Conservation (phyloP, 805 yeast genomes). For the Metschnikowia cubensis region DNA sequence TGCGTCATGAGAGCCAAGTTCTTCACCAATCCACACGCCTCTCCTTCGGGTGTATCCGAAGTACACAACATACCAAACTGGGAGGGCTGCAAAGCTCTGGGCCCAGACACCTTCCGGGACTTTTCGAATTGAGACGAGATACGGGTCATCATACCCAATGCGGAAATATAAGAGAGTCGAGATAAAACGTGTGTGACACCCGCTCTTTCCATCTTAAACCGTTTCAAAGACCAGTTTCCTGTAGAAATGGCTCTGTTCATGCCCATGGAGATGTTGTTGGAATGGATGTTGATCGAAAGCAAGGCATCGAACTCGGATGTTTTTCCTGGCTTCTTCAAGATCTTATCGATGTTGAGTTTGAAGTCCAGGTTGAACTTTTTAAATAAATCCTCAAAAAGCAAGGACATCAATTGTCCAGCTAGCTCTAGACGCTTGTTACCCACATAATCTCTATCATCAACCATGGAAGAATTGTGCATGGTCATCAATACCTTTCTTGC, state of each 20-base stretch:
- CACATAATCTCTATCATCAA: slow-evolving; percentile 98
- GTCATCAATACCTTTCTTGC: slow-evolving; percentile 95
- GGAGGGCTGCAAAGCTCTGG: slow-evolving; percentile 97
- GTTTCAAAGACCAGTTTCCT: slow-evolving; percentile 97
- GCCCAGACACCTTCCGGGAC: slow-evolving; percentile 96
- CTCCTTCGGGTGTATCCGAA: slow-evolving; percentile 99
- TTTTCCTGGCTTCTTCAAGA: slow-evolving; percentile 87
- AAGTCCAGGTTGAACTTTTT: slow-evolving; percentile 94
- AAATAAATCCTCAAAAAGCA: slow-evolving; percentile 93
- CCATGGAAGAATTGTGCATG: slow-evolving; percentile 87
- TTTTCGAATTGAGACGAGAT: slow-evolving; percentile 98
- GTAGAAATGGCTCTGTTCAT: slow-evolving; percentile 95
- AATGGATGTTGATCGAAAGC: slow-evolving; percentile 82
- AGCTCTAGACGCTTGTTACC: slow-evolving; percentile 96
- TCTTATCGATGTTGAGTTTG: slow-evolving; percentile 91
- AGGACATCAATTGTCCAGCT: slow-evolving; percentile 95
- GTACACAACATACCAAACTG: slow-evolving; percentile 99
- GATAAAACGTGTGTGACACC: slow-evolving; percentile 97
- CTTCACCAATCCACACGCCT: slow-evolving; percentile 98
- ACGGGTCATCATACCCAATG: slow-evolving; percentile 99
- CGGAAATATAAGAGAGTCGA: slow-evolving; percentile 87
- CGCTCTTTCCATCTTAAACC: slow-evolving; percentile 99
- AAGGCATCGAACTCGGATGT: slow-evolving; percentile 95
- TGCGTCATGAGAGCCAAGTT: slow-evolving; percentile 97
- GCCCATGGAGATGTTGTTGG: slow-evolving; percentile 91